Evolutionary conservation across 2,329 filamentous ascomycete species (phyloP), one percentile per base, ranked within the genome.

Genomic region (Fusarium sp.): DNA sequence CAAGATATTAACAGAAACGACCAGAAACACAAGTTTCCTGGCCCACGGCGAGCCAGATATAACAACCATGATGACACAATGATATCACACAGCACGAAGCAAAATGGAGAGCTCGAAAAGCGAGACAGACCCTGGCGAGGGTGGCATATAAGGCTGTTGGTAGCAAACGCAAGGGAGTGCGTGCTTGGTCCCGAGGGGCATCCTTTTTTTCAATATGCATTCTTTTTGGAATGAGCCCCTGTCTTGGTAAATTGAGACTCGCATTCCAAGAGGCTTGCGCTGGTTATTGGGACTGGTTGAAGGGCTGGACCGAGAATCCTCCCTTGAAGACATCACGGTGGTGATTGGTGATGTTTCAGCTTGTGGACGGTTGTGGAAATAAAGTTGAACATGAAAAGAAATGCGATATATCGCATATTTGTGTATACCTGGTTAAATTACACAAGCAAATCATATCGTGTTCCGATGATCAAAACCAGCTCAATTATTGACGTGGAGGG

Each of bases 41-140:
- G 49, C 66, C 66, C 66, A 68, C 0, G 66, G 66, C 1, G 66
- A 68, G 6, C 66, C 66, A 6, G 66, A 69, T 19, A 68, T n/a
- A 14, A 57, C 30, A 30, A 68, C 66, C 66, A 68, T 68, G 25
- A 22, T 56, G 48, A 27, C 23, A 32, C 45, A 10, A 37, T 37
- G 35, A 37, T 37, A 37, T 37, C 35, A 37, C 41, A n/a, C 7
- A 17, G 19, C 40, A 37, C 37, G 22, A 23, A 33, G 39, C 35
- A 62, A 17, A n/a, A 45, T 11, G 45, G n/a, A 30, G 58, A 48
- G 35, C 35, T 62, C 46, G 20, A 45, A 23, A 49, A 56, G 51
- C 56, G 40, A 60, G 20, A 35, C 45, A 45, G 47, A 48, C 47
- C 51, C 45, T 37, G 19, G 22, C 14, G 32, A 35, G 13, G 11